These are phyloP conservation scores for Fusarium brachygibbosum DNA, from an alignment of 2,329 filamentous ascomycete species.

Conservation along the genomic window DNA sequence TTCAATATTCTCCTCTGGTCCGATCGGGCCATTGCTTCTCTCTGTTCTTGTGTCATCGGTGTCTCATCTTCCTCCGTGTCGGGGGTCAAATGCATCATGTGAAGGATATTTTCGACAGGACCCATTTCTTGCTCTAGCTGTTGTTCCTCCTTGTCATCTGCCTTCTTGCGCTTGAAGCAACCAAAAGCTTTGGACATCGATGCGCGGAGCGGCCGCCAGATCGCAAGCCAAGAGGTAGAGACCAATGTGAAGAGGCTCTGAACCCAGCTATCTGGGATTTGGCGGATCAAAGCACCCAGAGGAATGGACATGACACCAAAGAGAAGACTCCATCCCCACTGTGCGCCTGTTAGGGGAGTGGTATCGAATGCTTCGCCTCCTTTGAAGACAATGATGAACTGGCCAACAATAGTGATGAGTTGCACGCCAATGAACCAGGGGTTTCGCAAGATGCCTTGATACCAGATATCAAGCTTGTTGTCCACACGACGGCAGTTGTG, in stretches of 20 bases:
- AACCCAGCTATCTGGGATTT: slow-evolving; percentile 56
- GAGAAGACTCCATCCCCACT: slow-evolving; percentile 79
- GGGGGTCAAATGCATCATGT: slow-evolving; percentile 38
- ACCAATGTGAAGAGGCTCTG: slow-evolving; percentile 45
- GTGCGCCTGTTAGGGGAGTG: slow-evolving; percentile 68
- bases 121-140: slow-evolving; percentile 43
- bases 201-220: slow-evolving; percentile 31
- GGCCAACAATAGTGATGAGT: slow-evolving; percentile 75
- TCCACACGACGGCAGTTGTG: slow-evolving; percentile 84
- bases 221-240: slow-evolving; percentile 1
- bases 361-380: slow-evolving; percentile 77
- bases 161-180: slow-evolving; percentile 46
- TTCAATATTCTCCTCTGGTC: slow-evolving; percentile 32
- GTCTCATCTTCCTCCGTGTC: slow-evolving; percentile 36
- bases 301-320: slow-evolving; percentile 77
- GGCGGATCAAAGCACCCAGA: slow-evolving; percentile 62
- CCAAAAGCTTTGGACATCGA: slow-evolving; percentile 31
- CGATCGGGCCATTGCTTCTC: slow-evolving; percentile 42
- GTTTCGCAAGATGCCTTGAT: slow-evolving; percentile 80
- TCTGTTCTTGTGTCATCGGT: slow-evolving; percentile 44
- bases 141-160: slow-evolving; percentile 29
- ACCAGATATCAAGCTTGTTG: slow-evolving; percentile 83
- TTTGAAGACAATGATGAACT: slow-evolving; percentile 79
- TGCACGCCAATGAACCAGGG: slow-evolving; percentile 81
- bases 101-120: slow-evolving; percentile 44